A percentile compares a stretch with the other conserved stretches of the same genome.
Conservation (phyloP, 2,329 filamentous ascomycete genomes). For the Aspergillus glaucus region DNA sequence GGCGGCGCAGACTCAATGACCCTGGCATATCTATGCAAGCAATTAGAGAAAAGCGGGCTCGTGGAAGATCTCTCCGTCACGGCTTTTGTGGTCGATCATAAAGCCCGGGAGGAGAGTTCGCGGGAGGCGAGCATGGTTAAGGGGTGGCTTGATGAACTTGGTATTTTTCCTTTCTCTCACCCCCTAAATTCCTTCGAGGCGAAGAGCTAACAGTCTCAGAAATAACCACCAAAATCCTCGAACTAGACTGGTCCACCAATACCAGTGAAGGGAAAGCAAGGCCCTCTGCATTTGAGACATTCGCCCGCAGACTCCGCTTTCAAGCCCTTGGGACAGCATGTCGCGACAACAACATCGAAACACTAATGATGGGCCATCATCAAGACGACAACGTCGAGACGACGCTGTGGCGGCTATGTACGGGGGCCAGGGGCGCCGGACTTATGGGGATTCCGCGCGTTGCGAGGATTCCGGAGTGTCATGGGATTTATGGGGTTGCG, state of each 20-base stretch:
- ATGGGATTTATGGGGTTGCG: conserved; percentile 65
- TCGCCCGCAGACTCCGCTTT: conserved; percentile 70
- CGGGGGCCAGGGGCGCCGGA: conserved; percentile 62
- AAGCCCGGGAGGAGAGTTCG: conserved; percentile 49
- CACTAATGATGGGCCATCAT: conserved; percentile 78
- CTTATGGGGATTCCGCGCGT: conserved; percentile 62
- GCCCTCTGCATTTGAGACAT: conserved; percentile 64
- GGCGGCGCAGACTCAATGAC: conserved; percentile 99
- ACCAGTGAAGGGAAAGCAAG: not conserved
- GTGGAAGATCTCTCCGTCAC: conserved; percentile 31
- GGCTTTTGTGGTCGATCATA: conserved; percentile 58
- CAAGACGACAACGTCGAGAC: conserved; percentile 89
- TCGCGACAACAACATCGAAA: conserved; percentile 43
- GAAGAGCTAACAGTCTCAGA: too few species aligned
- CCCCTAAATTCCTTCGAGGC: not conserved
- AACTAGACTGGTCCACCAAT: conserved; percentile 47
- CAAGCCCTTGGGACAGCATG: conserved; percentile 61
- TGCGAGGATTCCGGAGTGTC: conserved; percentile 74
- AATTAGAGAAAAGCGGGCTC: conserved; percentile 29
- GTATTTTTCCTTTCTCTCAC: conserved; percentile 23
- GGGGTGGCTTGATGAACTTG: conserved; percentile 37
- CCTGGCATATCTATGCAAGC: conserved; percentile 65
- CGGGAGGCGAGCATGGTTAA: conserved; percentile 50
- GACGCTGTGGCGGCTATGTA: conserved; percentile 68
- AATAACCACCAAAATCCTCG: conserved; percentile 20